Base-by-base conservation (phyloP, 2,329 filamentous ascomycete species). In the Claviceps humidiphila region DNA sequence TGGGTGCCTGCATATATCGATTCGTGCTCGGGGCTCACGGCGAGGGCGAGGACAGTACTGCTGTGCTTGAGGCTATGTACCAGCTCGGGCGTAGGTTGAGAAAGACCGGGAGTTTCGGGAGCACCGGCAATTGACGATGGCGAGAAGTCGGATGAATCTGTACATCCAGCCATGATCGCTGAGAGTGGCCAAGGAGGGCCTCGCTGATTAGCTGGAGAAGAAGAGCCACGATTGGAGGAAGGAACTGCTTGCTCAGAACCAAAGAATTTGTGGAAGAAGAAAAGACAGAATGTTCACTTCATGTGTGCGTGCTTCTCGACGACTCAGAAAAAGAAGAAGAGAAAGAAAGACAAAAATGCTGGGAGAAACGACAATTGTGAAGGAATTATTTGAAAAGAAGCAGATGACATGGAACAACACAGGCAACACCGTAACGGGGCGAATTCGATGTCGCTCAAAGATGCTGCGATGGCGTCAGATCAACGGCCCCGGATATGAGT, bases 1-100 rank as follows among this genome's bases (percentile, higher is more conserved):
- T 96, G 89, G 1, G 93, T 90, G 42, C 93, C 93, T 17, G 91
- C 90, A 67, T 89, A 98, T 51, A 98, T 85, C 63, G 83, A 84
- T 49, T 85, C 79, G 57, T 88, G 79, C 47, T 85, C 77, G 50
- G 87, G 77, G 53, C 88, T 89, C 24, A 95, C 81, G 4, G 84
- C 87, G 52, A 98, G 77, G 8, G 89, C 82, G 49, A 98, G 81
- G 47, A 94, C 86, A 2, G 85, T 89, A 66, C 82, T 87, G 62
- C 82, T 78, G 64, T 91, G 86, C 63, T 82, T 77, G 56, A 94
- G 78, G 58, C 82, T 82, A 65, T 94, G 88, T 53, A 84, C 72
- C 46, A 89, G 76, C 51, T 80, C 76, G n/a, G 87, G 87, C 11
- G 57, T 60, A 40, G 45, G 45, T 26, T 61, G 53, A 24, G 56